Conservation (phyloP, 2,329 filamentous ascomycete genomes). For the Bipolaris bicolor region DNA sequence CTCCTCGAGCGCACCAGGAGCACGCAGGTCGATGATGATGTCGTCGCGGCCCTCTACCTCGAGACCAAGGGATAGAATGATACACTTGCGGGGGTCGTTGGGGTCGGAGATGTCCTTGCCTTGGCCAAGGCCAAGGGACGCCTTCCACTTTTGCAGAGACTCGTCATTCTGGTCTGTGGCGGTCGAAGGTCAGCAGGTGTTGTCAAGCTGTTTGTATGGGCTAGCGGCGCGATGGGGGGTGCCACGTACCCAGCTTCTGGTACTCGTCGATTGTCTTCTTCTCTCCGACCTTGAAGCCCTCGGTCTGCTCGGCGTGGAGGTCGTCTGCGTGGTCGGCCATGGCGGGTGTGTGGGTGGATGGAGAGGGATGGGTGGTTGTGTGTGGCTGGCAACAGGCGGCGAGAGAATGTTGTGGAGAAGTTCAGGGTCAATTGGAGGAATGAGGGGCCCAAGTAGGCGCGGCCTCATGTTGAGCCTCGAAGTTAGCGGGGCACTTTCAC, state of each 20-base stretch:
- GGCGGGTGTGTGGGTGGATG: slow-evolving; percentile 15
- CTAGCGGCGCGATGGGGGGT: slow-evolving; percentile 1
- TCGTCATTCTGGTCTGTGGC: slow-evolving; percentile 75
- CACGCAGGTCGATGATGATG: slow-evolving; percentile 85
- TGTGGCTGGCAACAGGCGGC: slow-evolving; percentile 5
- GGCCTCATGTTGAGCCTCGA: slow-evolving; percentile 27
- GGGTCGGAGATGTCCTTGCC: slow-evolving; percentile 58
- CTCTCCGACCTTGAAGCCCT: slow-evolving; percentile 97
- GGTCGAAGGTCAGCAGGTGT: slow-evolving; percentile 14
- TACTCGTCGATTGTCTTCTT: slow-evolving; percentile 98
- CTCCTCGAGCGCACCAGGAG: slow-evolving; percentile 72
- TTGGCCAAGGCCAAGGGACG: slow-evolving; percentile 84
- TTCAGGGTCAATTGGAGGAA: slow-evolving; percentile 16
- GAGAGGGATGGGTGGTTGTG: slow-evolving; percentile 1
- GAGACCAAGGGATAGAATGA: slow-evolving; percentile 90
- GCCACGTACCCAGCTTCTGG: slow-evolving; percentile 81
- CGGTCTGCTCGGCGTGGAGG: slow-evolving; percentile 82
- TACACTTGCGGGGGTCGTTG: slow-evolving; percentile 85
- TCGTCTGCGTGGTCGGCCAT: slow-evolving; percentile 69
- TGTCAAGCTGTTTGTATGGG: not conserved
- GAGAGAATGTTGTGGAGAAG: slow-evolving; percentile 19
- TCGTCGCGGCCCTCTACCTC: slow-evolving; percentile 81
- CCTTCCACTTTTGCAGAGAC: slow-evolving; percentile 96
- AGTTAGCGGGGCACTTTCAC: slow-evolving; percentile 35
- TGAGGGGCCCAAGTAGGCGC: slow-evolving; percentile 19